Percentiles rank a stretch among this genome's conserved stretches.
phyloP scores from a whole-genome alignment of 352 stramenopile genomes.

The Phytophthora pluvialis region DNA sequence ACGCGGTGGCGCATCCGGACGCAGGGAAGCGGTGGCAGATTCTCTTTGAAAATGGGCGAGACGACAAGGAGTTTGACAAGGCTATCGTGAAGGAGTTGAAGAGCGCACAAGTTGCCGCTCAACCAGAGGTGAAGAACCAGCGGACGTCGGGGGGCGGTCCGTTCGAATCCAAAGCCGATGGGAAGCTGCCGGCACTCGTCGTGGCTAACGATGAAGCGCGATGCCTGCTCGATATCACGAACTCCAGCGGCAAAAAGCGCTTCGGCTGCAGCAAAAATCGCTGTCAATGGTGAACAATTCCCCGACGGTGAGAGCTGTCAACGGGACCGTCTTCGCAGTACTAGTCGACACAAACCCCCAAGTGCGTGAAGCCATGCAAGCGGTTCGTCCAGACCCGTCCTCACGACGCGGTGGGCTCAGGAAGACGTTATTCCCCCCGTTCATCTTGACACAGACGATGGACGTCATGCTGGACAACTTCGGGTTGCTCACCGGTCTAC shows the following conservation, averaged over 20 bases:
- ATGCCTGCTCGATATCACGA: background rate
- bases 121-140: background rate
- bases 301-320: background rate
- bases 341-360: background rate
- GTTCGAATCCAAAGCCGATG: too few species aligned
- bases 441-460: constrained; percentile 53
- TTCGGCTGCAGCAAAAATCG: background rate
- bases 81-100: background rate
- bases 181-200: background rate
- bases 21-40: background rate
- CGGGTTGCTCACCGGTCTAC: too few species aligned
- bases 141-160: too few species aligned
- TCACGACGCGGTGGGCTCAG: too few species aligned
- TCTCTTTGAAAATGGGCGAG: background rate
- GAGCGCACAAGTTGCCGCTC: background rate
- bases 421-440: constrained; percentile 57
- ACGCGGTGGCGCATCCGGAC: background rate
- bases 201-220: background rate
- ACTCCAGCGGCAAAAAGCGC: background rate
- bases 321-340: background rate
- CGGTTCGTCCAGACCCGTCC: background rate
- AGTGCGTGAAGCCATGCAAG: too few species aligned
- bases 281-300: background rate
- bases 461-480: constrained; percentile 12
- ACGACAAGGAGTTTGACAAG: background rate